Evolutionary conservation across 2,329 filamentous ascomycete genomes (phyloP).

Genomic region (Diplocarpon mali): DNA sequence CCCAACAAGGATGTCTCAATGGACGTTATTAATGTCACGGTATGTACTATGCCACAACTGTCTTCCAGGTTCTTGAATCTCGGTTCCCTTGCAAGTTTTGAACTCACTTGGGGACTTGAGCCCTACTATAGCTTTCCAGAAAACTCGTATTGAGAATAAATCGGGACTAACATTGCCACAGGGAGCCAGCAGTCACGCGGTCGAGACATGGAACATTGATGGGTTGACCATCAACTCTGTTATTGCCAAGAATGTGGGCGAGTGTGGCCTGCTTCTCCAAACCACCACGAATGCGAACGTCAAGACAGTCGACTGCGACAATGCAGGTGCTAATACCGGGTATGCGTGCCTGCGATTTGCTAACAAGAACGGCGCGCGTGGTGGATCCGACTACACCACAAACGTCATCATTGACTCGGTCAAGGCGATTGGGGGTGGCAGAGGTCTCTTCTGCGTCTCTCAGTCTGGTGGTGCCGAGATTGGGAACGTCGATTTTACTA

Average conservation of each 20-base stretch:
- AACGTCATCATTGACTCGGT: slow-evolving; percentile 2
- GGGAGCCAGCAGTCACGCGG: slow-evolving; percentile 4
- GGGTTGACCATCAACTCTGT: slow-evolving; percentile 2
- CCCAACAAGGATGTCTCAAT: slow-evolving; percentile 2
- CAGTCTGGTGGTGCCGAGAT: slow-evolving; percentile 3
- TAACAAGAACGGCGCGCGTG: not conserved
- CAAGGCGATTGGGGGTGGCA: not conserved
- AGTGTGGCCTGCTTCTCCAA: slow-evolving; percentile 4
- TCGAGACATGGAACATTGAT: slow-evolving; percentile 6
- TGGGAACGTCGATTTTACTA: not conserved
- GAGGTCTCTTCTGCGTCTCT: slow-evolving; percentile 4
- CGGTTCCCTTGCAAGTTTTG: too few relatives aligned
- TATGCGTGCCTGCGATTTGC: slow-evolving; percentile 4
- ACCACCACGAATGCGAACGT: slow-evolving; percentile 2
- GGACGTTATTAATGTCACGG: not conserved
- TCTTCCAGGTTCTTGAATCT: too few relatives aligned
- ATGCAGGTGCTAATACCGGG: not conserved
- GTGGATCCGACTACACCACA: not conserved
- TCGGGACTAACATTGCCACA: too few relatives aligned
- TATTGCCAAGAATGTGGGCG: not conserved
- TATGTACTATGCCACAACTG: too few relatives aligned
- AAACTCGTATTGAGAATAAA: too few relatives aligned
- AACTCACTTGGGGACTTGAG: too few relatives aligned
- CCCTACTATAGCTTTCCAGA: too few relatives aligned
- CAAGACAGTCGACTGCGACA: not conserved